Conservation (phyloP, 805 yeast species). For the Candida corydali region DNA sequence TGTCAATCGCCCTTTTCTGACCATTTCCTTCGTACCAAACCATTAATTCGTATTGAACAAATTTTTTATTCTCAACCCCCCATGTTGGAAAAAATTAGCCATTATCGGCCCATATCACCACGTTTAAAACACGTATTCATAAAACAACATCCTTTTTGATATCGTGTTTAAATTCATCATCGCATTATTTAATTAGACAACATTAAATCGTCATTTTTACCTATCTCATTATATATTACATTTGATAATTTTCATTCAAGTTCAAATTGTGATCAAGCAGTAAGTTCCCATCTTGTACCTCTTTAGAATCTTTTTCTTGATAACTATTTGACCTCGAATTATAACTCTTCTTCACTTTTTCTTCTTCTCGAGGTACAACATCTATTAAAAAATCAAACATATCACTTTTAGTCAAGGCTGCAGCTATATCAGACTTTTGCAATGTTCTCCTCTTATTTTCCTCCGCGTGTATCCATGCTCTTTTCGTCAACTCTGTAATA, state of each 20-base stretch:
- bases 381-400: conserved; percentile 97
- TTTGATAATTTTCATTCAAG: neutral
- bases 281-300: neutral
- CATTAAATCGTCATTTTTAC: no score
- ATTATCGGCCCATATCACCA: no score
- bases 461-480: conserved; percentile 99
- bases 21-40: no score
- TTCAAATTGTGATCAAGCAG: neutral
- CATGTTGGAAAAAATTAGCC: no score
- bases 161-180: no score
- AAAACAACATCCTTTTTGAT: no score
- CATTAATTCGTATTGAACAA: no score
- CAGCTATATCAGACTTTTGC: conserved; percentile 92
- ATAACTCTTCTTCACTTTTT: conserved; percentile 44
- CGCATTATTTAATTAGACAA: no score
- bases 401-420: conserved; percentile 89
- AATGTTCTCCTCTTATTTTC: conserved; percentile 91
- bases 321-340: conserved; percentile 18
- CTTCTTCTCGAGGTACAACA: conserved; percentile 89
- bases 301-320: neutral
- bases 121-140: no score
- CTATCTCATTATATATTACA: no score
- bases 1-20: no score
- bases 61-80: no score
- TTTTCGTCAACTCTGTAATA: conserved; percentile 94